These are phyloP conservation scores for Edaphochlamys debaryana DNA, from an alignment of 139 green algal species.

Conservation along the genomic window DNA sequence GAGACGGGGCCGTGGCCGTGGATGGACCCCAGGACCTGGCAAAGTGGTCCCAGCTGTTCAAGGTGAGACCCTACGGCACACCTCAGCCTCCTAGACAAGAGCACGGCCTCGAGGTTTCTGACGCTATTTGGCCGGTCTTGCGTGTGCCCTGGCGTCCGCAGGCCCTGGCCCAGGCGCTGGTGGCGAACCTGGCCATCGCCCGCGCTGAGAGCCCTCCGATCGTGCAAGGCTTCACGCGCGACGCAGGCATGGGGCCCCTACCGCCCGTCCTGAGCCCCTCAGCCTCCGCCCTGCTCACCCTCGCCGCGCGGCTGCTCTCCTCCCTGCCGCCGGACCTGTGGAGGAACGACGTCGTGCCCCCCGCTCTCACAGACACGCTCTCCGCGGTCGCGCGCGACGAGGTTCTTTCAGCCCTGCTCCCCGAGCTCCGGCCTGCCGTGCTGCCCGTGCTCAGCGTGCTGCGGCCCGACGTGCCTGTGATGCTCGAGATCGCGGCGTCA, in stretches of 20 bases:
- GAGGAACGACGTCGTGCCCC: constrained; percentile 35
- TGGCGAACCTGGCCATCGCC: constrained; percentile 42
- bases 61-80: too few species aligned
- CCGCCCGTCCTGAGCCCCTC: constrained; percentile 46
- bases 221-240: constrained; percentile 17
- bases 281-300: constrained; percentile 15
- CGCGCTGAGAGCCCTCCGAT: constrained; percentile 40
- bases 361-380: constrained; percentile 38
- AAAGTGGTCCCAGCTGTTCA: constrained; percentile 45
- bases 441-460: constrained; percentile 39
- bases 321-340: constrained; percentile 40
- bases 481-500: constrained; percentile 33
- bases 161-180: constrained; percentile 24
- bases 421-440: constrained; percentile 5
- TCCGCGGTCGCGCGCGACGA: constrained; percentile 48
- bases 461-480: constrained; percentile 39
- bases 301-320: constrained; percentile 29
- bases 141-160: too few species aligned
- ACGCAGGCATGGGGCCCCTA: background rate
- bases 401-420: constrained; percentile 33
- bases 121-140: too few species aligned
- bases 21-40: background rate
- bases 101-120: too few species aligned
- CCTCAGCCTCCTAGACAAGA: too few species aligned
- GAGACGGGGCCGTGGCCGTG: background rate